A percentile compares a stretch with the other conserved stretches of the same genome.
phyloP scores from a whole-genome alignment of 2,329 filamentous ascomycete species.

The Microsporum canis region DNA sequence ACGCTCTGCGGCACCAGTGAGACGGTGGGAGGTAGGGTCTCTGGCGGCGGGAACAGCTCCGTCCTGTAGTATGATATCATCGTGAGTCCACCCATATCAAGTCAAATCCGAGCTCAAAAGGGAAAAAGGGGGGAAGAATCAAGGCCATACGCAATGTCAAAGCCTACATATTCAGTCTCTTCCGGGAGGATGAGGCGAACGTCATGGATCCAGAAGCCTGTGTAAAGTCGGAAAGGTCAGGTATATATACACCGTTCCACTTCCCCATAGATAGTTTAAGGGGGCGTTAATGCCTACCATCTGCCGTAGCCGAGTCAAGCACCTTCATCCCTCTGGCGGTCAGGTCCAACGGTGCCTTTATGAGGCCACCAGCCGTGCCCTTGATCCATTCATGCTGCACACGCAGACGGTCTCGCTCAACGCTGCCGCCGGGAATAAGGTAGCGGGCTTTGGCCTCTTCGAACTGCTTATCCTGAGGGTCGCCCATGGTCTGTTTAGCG shows the following conservation, averaged over 20 bases:
- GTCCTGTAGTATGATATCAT: neutral
- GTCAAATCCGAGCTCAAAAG: neutral
- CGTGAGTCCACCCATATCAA: neutral
- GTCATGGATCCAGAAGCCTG: conserved; percentile 1
- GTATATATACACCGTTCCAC: neutral
- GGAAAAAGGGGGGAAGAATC: neutral
- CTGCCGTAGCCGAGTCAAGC: neutral
- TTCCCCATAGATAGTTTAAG: no score
- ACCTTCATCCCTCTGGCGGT: neutral
- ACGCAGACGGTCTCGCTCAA: conserved; percentile 5
- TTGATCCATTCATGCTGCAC: conserved; percentile 7
- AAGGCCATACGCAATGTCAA: conserved; percentile 1
- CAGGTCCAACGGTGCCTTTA: conserved; percentile 1
- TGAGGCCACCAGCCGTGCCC: conserved; percentile 3
- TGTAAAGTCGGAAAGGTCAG: neutral
- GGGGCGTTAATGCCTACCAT: neutral
- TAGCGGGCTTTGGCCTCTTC: conserved; percentile 1
- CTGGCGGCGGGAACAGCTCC: neutral
- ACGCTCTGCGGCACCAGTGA: conserved; percentile 2
- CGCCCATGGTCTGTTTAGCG: neutral
- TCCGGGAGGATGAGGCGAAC: neutral
- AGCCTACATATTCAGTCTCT: neutral
- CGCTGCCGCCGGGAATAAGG: neutral
- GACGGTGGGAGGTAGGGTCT: neutral
- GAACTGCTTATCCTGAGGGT: neutral